Evolutionary conservation across 106 monocot genomes (phyloP).

Genomic region (Phalaenopsis equestris): DNA sequence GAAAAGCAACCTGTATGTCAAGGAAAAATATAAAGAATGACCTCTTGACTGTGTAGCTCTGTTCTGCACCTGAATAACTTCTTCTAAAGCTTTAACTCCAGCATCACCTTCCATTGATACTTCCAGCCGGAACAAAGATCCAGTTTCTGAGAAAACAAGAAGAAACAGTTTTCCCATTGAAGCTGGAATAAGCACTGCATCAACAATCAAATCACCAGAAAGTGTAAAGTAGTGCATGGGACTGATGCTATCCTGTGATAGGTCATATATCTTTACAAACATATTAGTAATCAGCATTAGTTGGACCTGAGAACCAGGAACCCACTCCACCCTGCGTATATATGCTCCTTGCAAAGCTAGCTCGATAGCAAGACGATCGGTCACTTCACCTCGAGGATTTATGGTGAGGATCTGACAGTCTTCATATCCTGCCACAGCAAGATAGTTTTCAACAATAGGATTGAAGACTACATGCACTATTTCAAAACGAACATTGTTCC

Average conservation of each 20-base stretch:
- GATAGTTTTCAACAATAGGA: conserved; percentile 79
- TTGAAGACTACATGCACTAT: conserved; percentile 83
- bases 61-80: conserved; percentile 40
- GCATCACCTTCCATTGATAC: conserved; percentile 70
- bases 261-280: conserved; percentile 98
- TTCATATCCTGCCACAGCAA: conserved; percentile 85
- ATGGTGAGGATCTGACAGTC: conserved; percentile 95
- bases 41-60: conserved; percentile 43
- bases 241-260: conserved; percentile 95
- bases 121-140: conserved; percentile 60
- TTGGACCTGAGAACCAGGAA: conserved; percentile 95
- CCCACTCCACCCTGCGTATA: conserved; percentile 85
- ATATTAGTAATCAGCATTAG: conserved; percentile 87
- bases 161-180: conserved; percentile 78
- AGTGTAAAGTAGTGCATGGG: conserved; percentile 89
- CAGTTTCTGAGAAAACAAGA: conserved; percentile 76
- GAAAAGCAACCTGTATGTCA: conserved; percentile 71
- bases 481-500: conserved; percentile 91
- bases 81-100: conserved; percentile 69
- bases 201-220: conserved; percentile 64
- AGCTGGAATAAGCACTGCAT: conserved; percentile 78
- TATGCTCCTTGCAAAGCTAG: conserved; percentile 87
- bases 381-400: conserved; percentile 94
- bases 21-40: conserved; percentile 66
- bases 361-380: conserved; percentile 96